Percentiles rank a stretch among this genome's conserved stretches.
phyloP scores from a whole-genome alignment of 495 filamentous ascomycete genomes.

The Neurospora tetraspora region DNA sequence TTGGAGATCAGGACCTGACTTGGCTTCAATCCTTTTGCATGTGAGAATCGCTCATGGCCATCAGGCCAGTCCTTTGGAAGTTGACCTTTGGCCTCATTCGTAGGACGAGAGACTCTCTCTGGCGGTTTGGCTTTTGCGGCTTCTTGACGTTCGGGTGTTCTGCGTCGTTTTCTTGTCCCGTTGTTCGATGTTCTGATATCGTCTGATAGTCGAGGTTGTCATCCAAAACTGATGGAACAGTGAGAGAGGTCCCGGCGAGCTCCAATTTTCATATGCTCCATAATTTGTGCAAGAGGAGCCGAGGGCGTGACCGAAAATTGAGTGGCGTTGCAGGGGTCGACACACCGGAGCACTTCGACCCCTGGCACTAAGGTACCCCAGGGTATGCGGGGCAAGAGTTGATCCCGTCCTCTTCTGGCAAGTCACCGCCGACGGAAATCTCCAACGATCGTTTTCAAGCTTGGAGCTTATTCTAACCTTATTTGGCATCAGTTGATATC shows the following conservation, averaged over 20 bases:
- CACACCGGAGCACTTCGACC: not conserved
- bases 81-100: not conserved
- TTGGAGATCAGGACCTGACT: not conserved
- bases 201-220: not conserved
- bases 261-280: slow-evolving; percentile 25
- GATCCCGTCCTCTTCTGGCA: slow-evolving; percentile 16
- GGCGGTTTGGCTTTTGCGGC: not conserved
- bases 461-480: not conserved
- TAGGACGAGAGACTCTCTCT: not conserved
- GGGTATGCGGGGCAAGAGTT: slow-evolving; percentile 9
- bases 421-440: slow-evolving; percentile 8
- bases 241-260: not conserved
- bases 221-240: not conserved
- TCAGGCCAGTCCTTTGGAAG: not conserved
- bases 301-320: slow-evolving; percentile 10
- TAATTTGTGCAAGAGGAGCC: slow-evolving; percentile 10
- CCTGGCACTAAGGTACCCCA: slow-evolving; percentile 10
- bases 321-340: slow-evolving; percentile 3
- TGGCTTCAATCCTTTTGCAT: not conserved
- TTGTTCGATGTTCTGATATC: not conserved
- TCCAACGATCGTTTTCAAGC: not conserved
- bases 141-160: not conserved
- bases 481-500: not conserved
- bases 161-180: not conserved
- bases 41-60: not conserved